Conservation (phyloP, 2,329 filamentous ascomycete genomes). For the Akanthomyces uredinophilus region DNA sequence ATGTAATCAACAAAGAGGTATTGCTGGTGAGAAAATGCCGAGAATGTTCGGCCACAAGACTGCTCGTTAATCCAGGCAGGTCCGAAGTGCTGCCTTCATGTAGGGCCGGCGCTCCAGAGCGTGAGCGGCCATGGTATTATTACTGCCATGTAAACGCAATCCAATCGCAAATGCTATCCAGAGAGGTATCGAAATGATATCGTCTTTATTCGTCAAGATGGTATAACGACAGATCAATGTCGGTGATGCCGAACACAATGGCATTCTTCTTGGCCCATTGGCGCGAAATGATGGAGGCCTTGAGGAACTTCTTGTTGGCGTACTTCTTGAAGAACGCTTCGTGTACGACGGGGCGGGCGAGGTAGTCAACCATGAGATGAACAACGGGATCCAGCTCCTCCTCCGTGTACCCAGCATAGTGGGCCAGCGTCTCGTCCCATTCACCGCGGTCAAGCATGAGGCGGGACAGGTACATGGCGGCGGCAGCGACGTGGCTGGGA, state of each 20-base stretch:
- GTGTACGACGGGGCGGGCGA: slow-evolving; percentile 82
- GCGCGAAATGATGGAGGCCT: slow-evolving; percentile 87
- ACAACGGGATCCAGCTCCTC: slow-evolving; percentile 91
- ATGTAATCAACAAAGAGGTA: slow-evolving; percentile 28
- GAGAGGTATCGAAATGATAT: slow-evolving; percentile 9
- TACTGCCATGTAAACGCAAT: slow-evolving; percentile 32
- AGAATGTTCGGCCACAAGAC: slow-evolving; percentile 23
- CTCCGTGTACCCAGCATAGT: slow-evolving; percentile 91
- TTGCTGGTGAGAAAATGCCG: slow-evolving; percentile 22
- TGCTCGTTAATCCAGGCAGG: slow-evolving; percentile 24
- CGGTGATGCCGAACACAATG: slow-evolving; percentile 47
- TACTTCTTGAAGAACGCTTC: slow-evolving; percentile 99
- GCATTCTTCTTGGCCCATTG: slow-evolving; percentile 88
- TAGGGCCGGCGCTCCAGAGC: slow-evolving; percentile 13
- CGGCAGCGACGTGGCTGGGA: slow-evolving; percentile 85
- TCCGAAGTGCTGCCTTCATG: slow-evolving; percentile 15
- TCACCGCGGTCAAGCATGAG: slow-evolving; percentile 84
- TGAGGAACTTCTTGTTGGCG: slow-evolving; percentile 97
- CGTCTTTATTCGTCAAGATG: slow-evolving; percentile 31
- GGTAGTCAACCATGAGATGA: slow-evolving; percentile 92
- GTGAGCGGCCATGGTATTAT: slow-evolving; percentile 19
- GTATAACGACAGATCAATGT: slow-evolving; percentile 46
- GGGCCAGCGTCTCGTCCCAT: slow-evolving; percentile 84
- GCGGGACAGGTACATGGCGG: slow-evolving; percentile 90
- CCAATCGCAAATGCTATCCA: slow-evolving; percentile 24